These are phyloP conservation scores for Pestalotiopsis sp. DNA, from an alignment of 2,329 filamentous ascomycete species.

Conservation along the genomic window DNA sequence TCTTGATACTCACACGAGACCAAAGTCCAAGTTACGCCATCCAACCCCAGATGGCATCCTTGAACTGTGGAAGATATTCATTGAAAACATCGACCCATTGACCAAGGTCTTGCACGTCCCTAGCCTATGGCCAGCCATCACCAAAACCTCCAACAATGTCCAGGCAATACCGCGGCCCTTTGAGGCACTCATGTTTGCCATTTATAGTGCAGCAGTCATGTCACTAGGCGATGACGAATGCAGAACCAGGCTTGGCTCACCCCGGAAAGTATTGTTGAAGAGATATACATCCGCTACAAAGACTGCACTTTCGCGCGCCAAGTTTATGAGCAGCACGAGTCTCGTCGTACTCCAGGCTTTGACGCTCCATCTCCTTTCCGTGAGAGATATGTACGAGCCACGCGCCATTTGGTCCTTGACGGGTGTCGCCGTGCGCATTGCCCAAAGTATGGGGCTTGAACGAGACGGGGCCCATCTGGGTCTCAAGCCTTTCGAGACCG, in stretches of 20 bases:
- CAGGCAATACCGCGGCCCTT: not conserved
- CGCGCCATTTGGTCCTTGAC: slow-evolving; percentile 54
- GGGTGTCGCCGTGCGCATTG: slow-evolving; percentile 53
- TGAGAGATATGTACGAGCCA: slow-evolving; percentile 43
- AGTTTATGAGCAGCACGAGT: slow-evolving; percentile 53
- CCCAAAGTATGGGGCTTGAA: slow-evolving; percentile 55
- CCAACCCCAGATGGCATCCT: slow-evolving; percentile 10
- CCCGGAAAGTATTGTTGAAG: slow-evolving; percentile 35
- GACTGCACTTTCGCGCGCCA: slow-evolving; percentile 51
- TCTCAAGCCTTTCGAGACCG: slow-evolving; percentile 46
- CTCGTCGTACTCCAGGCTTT: slow-evolving; percentile 57
- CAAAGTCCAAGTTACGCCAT: slow-evolving; percentile 8
- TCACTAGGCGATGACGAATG: slow-evolving; percentile 47
- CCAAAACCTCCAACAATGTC: not conserved
- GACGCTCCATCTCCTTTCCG: slow-evolving; percentile 45
- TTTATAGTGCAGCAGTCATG: slow-evolving; percentile 42
- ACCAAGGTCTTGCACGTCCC: slow-evolving; percentile 3
- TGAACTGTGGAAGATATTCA: slow-evolving; percentile 10
- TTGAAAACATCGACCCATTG: slow-evolving; percentile 8
- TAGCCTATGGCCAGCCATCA: slow-evolving; percentile 2
- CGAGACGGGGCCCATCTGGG: slow-evolving; percentile 41
- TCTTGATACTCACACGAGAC: slow-evolving; percentile 18
- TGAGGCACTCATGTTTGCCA: slow-evolving; percentile 36
- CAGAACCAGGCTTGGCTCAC: slow-evolving; percentile 33
- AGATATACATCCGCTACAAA: slow-evolving; percentile 44